A percentile compares a stretch with the other conserved stretches of the same genome.
Evolutionary conservation across 805 yeast genomes (phyloP).

Genomic region (Blastobotrys parvus): DNA sequence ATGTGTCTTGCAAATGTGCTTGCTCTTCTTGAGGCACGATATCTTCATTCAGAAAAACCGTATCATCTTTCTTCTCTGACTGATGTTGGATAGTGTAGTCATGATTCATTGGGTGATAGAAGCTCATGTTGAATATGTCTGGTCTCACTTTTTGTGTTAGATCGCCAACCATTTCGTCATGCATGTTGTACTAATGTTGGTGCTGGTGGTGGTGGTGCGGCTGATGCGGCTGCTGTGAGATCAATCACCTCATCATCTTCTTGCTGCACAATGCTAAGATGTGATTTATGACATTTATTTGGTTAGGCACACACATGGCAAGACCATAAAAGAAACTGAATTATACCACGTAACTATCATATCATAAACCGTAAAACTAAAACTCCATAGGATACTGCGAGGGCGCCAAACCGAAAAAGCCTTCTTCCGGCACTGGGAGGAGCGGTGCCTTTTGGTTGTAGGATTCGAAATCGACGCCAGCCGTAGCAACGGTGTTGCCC

Average conservation of each 20-base stretch:
- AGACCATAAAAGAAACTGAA: too few species aligned
- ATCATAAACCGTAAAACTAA: too few species aligned
- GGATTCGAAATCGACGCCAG: constrained; percentile 1
- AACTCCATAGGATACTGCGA: too few species aligned
- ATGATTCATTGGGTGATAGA: neutral
- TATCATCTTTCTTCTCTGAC: constrained; percentile 4
- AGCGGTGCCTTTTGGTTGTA: constrained; percentile 1
- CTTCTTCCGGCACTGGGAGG: constrained; percentile 13
- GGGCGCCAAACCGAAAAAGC: constrained; percentile 14
- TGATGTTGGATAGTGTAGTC: neutral
- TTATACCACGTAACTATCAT: too few species aligned
- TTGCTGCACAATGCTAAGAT: too few species aligned
- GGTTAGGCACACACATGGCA: too few species aligned
- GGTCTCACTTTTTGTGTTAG: neutral
- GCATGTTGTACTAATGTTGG: neutral
- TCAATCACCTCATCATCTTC: neutral
- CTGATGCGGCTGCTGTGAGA: neutral
- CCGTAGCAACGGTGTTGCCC: constrained; percentile 32
- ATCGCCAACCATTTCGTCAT: neutral
- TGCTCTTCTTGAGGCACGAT: constrained; percentile 19
- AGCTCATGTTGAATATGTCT: neutral
- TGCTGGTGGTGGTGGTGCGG: neutral
- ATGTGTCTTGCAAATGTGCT: constrained; percentile 10
- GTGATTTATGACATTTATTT: too few species aligned
- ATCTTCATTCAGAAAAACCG: constrained; percentile 16